Evolutionary conservation across 148 eudicot species (phyloP), one percentile per base, ranked within the genome.

Genomic region (Silene conica): DNA sequence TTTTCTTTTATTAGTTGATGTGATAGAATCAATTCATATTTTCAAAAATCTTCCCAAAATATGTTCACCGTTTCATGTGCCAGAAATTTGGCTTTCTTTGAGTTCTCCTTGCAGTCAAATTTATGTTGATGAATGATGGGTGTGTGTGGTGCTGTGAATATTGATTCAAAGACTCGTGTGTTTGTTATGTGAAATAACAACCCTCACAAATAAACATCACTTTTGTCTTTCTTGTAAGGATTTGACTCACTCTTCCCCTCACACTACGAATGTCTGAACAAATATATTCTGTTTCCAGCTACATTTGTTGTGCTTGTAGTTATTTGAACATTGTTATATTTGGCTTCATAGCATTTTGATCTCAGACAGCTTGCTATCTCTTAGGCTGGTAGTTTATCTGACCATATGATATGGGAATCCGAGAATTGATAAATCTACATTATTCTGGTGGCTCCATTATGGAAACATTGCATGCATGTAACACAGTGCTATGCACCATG

Each of bases 41-140:
- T 19, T 65, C 3, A 52, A 23, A 22, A 23, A 34, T 56, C 21
- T 10, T 10, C 19, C 60, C 11, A 18, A 22, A 13, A 8, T 43
- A 38, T 38, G 43, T 26, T 8, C 23, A 9, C 23, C 0, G 43
- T 38, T 38, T 38, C 43, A 6, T 38, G 43, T 38, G 43, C 43
- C 1, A 38, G 8, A 5, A 38, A 6, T 38, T 38, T 38, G 2
- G 8, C 3, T 38, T 38, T 7, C 3, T 38, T 38, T 6, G 43
- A 38, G 43, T 38, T 64, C 60, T 45, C 10, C 54, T 50, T 54
- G 64, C 28, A 26, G 43, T 45, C 43, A 72, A 72, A 54, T 72
- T 72, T 74, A 10, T 34, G 71, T 66, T 38, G 43, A 38, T 38
- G 43, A 38, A 4, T 38, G 43, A 38, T 38, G 43, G 7, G 43